A percentile compares a stretch with the other conserved stretches of the same genome.
Conservation (phyloP, 208 protist species). For the Tritrichomonas foetus region DNA sequence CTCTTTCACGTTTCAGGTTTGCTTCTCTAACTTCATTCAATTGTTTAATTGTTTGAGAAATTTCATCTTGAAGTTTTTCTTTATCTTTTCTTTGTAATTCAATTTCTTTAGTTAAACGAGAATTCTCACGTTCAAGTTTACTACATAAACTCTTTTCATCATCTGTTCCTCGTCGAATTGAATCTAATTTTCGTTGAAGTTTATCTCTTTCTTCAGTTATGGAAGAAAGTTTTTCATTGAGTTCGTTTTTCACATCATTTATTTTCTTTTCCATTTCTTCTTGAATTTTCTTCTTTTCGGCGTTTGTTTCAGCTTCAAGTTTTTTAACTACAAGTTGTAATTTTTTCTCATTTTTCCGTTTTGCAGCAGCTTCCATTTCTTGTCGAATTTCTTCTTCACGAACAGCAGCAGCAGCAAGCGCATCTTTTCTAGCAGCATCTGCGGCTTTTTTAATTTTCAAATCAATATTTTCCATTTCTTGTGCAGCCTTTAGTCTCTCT, state of each 20-base stretch:
- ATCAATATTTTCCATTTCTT: constrained; percentile 26
- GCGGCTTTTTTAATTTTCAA: not conserved
- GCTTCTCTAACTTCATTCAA: not conserved
- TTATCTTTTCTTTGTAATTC: not conserved
- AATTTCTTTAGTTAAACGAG: not conserved
- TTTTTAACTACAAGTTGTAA: not conserved
- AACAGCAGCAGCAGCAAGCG: not conserved
- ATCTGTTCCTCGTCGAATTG: not conserved
- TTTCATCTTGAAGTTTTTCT: not conserved
- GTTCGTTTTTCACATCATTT: not conserved
- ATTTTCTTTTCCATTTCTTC: constrained; percentile 6
- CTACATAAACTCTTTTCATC: not conserved
- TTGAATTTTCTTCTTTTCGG: not conserved
- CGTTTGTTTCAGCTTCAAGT: not conserved
- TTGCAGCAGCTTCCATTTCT: not conserved
- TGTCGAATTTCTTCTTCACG: not conserved
- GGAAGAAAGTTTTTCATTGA: not conserved
- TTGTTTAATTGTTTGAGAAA: not conserved
- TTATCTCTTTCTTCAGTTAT: not conserved
- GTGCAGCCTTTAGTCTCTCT: not conserved
- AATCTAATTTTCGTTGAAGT: not conserved
- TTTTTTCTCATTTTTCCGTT: constrained; percentile 23
- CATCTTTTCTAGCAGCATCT: not conserved
- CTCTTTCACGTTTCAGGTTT: not conserved
- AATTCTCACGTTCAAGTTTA: constrained; percentile 6